These are phyloP conservation scores for Pseudoturritis turrita DNA, from an alignment of 345 rosid genomes.

Conservation along the genomic window DNA sequence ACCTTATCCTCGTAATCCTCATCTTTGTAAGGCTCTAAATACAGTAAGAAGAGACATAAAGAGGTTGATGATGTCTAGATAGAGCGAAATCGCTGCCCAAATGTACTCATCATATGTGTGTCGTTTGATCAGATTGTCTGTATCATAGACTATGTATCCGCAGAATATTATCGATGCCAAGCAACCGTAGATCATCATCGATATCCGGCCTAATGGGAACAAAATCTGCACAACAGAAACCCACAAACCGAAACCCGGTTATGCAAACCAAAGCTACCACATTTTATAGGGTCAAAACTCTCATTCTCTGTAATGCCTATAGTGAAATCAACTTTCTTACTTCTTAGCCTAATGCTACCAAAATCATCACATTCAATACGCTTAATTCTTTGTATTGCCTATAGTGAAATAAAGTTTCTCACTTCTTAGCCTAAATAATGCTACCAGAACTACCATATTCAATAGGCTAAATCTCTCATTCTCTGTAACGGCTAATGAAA, in stretches of 20 bases:
- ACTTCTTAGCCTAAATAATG: background rate
- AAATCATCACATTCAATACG: background rate
- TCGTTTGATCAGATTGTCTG: constrained; percentile 80
- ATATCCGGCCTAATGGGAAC: constrained; percentile 56
- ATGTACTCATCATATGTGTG: constrained; percentile 69
- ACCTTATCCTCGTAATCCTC: background rate
- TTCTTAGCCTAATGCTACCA: background rate
- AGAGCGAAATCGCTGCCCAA: constrained; percentile 74
- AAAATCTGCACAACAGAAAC: constrained; percentile 41
- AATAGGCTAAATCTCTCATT: background rate
- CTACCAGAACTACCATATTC: background rate
- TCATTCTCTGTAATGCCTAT: background rate
- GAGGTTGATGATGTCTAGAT: constrained; percentile 70
- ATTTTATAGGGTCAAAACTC: background rate
- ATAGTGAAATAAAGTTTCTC: background rate
- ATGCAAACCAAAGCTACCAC: constrained; percentile 7
- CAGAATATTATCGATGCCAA: constrained; percentile 72
- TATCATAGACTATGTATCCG: constrained; percentile 73
- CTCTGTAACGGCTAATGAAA: background rate
- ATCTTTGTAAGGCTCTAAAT: constrained; percentile 58
- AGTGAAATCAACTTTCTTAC: background rate
- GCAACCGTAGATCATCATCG: constrained; percentile 68
- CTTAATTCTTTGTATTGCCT: background rate
- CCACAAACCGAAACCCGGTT: background rate
- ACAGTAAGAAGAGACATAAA: constrained; percentile 58